Conservation (phyloP, 345 rosid genomes). For the Orychophragmus violaceus region DNA sequence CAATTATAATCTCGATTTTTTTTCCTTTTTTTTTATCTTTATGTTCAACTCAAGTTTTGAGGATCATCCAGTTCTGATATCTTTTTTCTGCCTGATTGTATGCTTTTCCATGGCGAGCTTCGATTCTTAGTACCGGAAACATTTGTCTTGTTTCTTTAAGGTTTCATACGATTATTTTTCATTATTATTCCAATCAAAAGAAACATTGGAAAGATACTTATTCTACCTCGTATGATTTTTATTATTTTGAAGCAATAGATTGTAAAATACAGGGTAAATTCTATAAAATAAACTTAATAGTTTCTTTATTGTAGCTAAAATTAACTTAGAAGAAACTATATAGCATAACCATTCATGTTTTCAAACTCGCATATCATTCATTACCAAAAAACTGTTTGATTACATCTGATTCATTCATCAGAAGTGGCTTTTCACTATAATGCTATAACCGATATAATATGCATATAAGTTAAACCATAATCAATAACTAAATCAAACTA, state of each 20-base stretch:
- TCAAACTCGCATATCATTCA: neutral
- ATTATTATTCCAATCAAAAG: too few species aligned
- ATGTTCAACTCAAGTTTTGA: constrained; percentile 16
- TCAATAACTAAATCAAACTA: too few species aligned
- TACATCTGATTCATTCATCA: neutral
- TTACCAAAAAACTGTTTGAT: neutral
- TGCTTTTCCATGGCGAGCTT: neutral
- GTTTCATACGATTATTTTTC: too few species aligned
- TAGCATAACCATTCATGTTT: too few species aligned
- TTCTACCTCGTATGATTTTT: too few species aligned
- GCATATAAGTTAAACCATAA: too few species aligned
- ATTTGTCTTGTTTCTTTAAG: too few species aligned
- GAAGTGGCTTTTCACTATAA: constrained; percentile 6
- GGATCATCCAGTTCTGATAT: constrained; percentile 19
- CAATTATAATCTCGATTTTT: constrained; percentile 21
- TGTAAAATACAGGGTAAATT: neutral
- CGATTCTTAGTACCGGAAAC: neutral
- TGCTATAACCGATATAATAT: neutral
- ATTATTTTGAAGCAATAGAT: too few species aligned
- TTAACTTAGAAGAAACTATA: too few species aligned
- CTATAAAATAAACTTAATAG: too few species aligned
- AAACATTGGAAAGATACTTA: too few species aligned
- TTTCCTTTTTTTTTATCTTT: neutral
- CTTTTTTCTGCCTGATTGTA: neutral
- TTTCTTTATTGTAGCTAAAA: too few species aligned